Base-by-base conservation (phyloP, 805 yeast genomes). In the Saccharomycopsis sp. region DNA sequence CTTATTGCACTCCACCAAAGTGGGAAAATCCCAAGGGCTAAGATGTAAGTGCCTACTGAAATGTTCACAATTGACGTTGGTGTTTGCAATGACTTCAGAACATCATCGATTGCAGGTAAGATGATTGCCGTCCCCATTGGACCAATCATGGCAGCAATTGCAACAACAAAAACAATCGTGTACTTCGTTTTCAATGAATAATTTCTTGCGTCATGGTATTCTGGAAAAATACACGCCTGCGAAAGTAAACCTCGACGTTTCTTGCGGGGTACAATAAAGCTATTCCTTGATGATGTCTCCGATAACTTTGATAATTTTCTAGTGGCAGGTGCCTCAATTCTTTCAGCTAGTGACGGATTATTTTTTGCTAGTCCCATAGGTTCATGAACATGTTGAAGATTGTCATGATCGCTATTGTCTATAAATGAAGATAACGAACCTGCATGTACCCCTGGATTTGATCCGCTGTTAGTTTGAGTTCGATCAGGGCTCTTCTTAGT, bases 121-220 rank as follows among this genome's bases (percentile, higher is more conserved):
- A 86, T 68, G 41, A 86, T 84, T 0, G 93, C 81, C 1, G 93
- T 81, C 9, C 93, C 95, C 93, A 86, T 83, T 4, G 96, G 95
- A 1, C 95, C 95, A 43, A 83, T 72, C 58, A 82, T 64, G 1
- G 89, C 83, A 4, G 89, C 88, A 47, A 74, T 63, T 0, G 90
- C 89, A 40, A 85, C 76, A 13, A 84, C 65, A 28, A 74, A 64
- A 0, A 84, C 83, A 37, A 86, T 66, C 13, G 69, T 43, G 41
- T 61, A 55, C 55, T 85, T 85, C 44, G 70, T 56, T 2, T 48
- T 47, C 1, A 53, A 46, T 4, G 87, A 79, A 53, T 81, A 77
- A 13, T 74, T 74, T 45, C 87, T 63, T 1, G 95, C 81, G 55
- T 86, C 86, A 38, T 74, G 73, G 55, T 78, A 80, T 59, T 86